Evolutionary conservation across 208 protist genomes (phyloP).

Genomic region (Trypanosoma scelopori): DNA sequence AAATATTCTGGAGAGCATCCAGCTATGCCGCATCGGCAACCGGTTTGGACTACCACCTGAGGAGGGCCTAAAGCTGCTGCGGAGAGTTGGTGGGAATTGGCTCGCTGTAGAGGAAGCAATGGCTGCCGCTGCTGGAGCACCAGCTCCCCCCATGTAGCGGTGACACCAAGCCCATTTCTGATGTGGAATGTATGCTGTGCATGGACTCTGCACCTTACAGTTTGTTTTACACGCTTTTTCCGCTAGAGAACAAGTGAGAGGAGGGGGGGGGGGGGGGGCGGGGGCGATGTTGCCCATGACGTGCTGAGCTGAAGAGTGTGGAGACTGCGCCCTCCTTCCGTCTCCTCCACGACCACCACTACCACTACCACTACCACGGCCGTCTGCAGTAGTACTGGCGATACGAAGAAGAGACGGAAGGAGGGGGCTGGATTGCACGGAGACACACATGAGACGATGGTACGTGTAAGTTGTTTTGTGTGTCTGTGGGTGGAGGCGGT

Average conservation of each 20-base stretch:
- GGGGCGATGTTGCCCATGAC: slow-evolving; percentile 85
- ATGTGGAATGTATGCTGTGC: too few relatives aligned
- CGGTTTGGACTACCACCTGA: slow-evolving; percentile 51
- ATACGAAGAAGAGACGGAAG: too few relatives aligned
- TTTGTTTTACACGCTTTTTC: slow-evolving; percentile 3
- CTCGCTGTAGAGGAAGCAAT: slow-evolving; percentile 42
- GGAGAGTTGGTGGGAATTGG: slow-evolving; percentile 59
- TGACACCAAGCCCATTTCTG: neutral
- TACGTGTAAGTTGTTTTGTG: too few relatives aligned
- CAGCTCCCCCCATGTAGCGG: too few relatives aligned
- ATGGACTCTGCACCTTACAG: slow-evolving; percentile 7
- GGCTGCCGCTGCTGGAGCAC: neutral
- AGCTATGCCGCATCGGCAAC: slow-evolving; percentile 73
- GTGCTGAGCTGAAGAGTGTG: too few relatives aligned
- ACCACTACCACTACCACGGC: too few relatives aligned
- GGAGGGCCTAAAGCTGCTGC: slow-evolving; percentile 54
- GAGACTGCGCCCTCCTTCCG: too few relatives aligned
- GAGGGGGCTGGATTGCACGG: too few relatives aligned
- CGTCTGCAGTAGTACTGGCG: too few relatives aligned
- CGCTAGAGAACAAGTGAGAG: slow-evolving; percentile 12
- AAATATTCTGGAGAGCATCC: slow-evolving; percentile 67
- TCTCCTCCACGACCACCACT: too few relatives aligned
- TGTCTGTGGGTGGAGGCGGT: too few relatives aligned
- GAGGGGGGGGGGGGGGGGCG: slow-evolving; percentile 46
- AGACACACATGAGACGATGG: too few relatives aligned